phyloP scores from a whole-genome alignment of 192 early-diverging fungal genomes.

The Coemansia sp. region DNA sequence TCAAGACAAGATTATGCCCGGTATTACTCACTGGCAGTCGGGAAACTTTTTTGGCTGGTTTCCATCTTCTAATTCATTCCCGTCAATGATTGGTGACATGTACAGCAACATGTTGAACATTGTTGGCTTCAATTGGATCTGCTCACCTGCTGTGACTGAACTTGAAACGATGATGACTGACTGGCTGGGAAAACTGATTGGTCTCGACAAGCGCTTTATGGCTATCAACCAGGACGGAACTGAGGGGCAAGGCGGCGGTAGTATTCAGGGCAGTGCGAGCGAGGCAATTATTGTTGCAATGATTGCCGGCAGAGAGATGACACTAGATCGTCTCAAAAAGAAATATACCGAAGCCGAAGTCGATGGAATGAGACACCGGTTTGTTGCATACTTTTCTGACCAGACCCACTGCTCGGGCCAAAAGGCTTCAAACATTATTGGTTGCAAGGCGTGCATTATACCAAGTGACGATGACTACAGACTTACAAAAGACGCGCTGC shows the following conservation, averaged over 20 bases:
- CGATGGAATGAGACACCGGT: constrained; percentile 10
- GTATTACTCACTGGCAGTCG: constrained; percentile 62
- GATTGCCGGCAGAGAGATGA: constrained; percentile 50
- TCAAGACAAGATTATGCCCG: constrained; percentile 54
- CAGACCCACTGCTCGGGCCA: constrained; percentile 52
- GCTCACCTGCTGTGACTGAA: constrained; percentile 56
- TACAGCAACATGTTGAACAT: constrained; percentile 52
- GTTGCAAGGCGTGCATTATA: constrained; percentile 28
- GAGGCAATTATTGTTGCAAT: constrained; percentile 53
- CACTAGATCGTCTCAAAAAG: constrained; percentile 8
- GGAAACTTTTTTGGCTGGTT: constrained; percentile 58
- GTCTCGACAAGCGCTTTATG: constrained; percentile 44
- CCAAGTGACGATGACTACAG: constrained; percentile 34
- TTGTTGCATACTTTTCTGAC: constrained; percentile 56
- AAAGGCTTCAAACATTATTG: constrained; percentile 52
- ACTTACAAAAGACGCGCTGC: constrained; percentile 36
- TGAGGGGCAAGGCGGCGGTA: constrained; percentile 51
- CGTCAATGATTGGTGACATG: constrained; percentile 57
- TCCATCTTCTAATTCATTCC: constrained; percentile 47
- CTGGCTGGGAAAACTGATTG: constrained; percentile 55
- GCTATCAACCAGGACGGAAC: constrained; percentile 12
- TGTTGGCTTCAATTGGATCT: constrained; percentile 52
- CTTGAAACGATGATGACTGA: constrained; percentile 55
- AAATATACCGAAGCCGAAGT: constrained; percentile 21
- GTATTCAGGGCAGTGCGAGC: constrained; percentile 57